phyloP scores from a whole-genome alignment of 2,329 filamentous ascomycete species.

The Verticillium longisporum region DNA sequence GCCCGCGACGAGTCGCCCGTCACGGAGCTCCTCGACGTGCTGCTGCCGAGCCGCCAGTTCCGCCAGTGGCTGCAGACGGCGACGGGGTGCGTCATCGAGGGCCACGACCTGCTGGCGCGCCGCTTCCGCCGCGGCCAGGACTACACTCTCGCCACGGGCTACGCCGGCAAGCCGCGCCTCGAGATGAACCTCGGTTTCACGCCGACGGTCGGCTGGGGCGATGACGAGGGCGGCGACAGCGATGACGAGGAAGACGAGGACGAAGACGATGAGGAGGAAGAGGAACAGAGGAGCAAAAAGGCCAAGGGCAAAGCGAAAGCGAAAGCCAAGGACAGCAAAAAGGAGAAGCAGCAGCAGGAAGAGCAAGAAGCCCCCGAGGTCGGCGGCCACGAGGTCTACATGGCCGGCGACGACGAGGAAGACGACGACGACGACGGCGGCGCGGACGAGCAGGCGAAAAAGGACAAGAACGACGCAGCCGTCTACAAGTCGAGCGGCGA shows the following conservation, averaged over 20 bases:
- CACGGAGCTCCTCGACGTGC: slow-evolving; percentile 70
- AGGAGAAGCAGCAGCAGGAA: slow-evolving; percentile 15
- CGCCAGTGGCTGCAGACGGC: slow-evolving; percentile 82
- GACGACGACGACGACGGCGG: no score
- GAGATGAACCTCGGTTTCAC: slow-evolving; percentile 87
- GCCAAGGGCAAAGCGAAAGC: slow-evolving; percentile 20
- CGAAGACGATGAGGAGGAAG: slow-evolving; percentile 31
- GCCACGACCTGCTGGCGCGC: slow-evolving; percentile 72
- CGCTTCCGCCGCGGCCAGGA: slow-evolving; percentile 82
- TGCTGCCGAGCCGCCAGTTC: slow-evolving; percentile 82
- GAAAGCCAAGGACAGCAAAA: slow-evolving; percentile 24
- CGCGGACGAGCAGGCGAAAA: slow-evolving; percentile 52
- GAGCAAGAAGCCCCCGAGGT: slow-evolving; percentile 38
- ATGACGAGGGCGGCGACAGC: slow-evolving; percentile 50
- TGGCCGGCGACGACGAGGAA: slow-evolving; percentile 69
- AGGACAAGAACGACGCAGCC: slow-evolving; percentile 60
- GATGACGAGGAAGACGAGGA: slow-evolving; percentile 40
- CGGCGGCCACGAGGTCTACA: slow-evolving; percentile 83
- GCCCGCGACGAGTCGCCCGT: slow-evolving; percentile 49
- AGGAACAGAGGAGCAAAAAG: slow-evolving; percentile 23
- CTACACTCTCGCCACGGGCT: slow-evolving; percentile 87
- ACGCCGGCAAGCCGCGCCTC: slow-evolving; percentile 69
- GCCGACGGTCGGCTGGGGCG: slow-evolving; percentile 78
- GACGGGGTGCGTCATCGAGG: slow-evolving; percentile 67
- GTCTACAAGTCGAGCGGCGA: slow-evolving; percentile 77